Base-by-base conservation (phyloP, 306 rosid species). In the Glycine soja region DNA sequence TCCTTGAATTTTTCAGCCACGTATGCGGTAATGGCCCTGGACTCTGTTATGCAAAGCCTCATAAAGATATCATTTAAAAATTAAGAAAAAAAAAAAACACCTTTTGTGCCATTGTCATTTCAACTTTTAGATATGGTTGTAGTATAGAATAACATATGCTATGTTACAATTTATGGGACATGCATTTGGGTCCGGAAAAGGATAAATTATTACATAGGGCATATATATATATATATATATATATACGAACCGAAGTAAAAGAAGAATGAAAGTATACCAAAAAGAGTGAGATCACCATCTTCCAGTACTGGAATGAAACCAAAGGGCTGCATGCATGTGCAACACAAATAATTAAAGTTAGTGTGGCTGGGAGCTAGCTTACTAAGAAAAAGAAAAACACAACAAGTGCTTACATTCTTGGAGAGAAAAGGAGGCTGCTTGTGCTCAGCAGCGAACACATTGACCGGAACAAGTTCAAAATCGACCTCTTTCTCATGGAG, bases 21-120 rank as follows among this genome's bases (percentile, higher is more conserved):
- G 61, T 94, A 94, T 16, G 87, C 66, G 42, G 92, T 86, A 45
- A 94, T 92, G 46, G 97, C 94, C 76, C 98, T 90, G 3, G 98
- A 94, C 58, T 90, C 97, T 93, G 89, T 78, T 11, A 30, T 74
- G 0, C n/a, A n/a, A 16, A 30, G 12, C 30, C 30, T 24, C 1
- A 24, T 24, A 24, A 24, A 24, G 30, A 63, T 16, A 51, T 72
- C 54, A 73, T 50, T 15, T 8, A 18, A 53, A 19, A 9, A 11
- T 14, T 43, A 1, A 30, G 5, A 14, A 38, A 36, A 34, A 2
- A 24, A 24, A 36, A 2, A 2, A 7, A 6, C 46, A 13, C 46
- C 2, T 12, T 34, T 24, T 62, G 15, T 13, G 68, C 18, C 5
- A 32, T 5, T 62, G 30, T 24, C 40, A 24, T 59, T 61, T 24